Evolutionary conservation across 2,329 filamentous ascomycete species (phyloP), one percentile per base, ranked within the genome.

Genomic region (Fusarium euwallaceae): DNA sequence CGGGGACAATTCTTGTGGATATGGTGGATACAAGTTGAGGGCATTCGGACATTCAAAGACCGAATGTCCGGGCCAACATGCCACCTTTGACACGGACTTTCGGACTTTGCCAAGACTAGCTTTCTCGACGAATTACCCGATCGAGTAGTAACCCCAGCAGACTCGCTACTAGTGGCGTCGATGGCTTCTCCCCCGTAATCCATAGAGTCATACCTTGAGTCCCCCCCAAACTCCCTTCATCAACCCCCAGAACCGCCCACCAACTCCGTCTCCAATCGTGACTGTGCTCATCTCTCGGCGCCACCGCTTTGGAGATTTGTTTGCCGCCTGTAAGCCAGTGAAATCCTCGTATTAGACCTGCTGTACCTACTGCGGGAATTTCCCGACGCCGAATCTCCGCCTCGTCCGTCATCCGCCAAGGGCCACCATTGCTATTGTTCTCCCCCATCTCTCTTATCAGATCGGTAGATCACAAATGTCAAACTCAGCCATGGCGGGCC

Each of bases 21-120:
- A 60, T 63, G 29, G 43, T 74, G 67, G 64, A 64, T 66, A 58
- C 61, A 37, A 58, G 16, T 69, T 69, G 73, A 78, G 61, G 73
- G 43, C 51, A 69, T 77, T 78, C 76, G 76, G 76, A 76, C 48
- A 61, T 29, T 69, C 24, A 75, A 53, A 48, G 39, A 34, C 76
- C 76, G 76, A 76, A 43, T 9, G 3, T 67, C 72, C 74, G 43
- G 24, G 55, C 16, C 8, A 29, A 39, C 39, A 24, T 4, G 27
- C 6, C 6, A 20, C 7, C 22, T 17, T 48, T 11, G 10, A 7
- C 3, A 6, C 66, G 67, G 67, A 65, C 58, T 65, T 56, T 75
- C 27, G 22, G 43, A 27, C 51, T 64, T 59, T 66, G 63, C 64
- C 56, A 67, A 70, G 61, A 6, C 56, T 14, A 8, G 41, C 20